Conservation (phyloP, 257 asterid species). For the Solanum bulbocastanum region DNA sequence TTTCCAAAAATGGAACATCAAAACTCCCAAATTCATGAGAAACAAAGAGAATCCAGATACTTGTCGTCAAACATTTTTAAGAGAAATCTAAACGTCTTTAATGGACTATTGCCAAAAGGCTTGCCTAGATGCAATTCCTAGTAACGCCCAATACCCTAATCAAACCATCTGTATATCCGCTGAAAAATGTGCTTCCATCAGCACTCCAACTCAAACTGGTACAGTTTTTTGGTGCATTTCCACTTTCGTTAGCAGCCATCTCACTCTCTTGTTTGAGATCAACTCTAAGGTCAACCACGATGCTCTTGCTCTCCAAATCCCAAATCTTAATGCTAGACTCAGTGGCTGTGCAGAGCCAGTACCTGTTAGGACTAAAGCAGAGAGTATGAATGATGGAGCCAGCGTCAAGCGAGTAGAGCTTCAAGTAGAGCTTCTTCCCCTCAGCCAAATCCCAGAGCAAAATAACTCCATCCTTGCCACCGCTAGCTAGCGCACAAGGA, state of each 20-base stretch:
- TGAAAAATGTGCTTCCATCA: slow-evolving; percentile 77
- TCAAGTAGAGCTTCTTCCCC: slow-evolving; percentile 61
- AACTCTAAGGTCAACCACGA: slow-evolving; percentile 58
- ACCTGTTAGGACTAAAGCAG: slow-evolving; percentile 76
- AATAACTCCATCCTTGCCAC: slow-evolving; percentile 68
- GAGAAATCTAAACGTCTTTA: slow-evolving; percentile 3
- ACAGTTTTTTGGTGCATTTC: slow-evolving; percentile 41
- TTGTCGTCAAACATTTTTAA: slow-evolving; percentile 12
- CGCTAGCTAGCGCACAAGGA: slow-evolving; percentile 73
- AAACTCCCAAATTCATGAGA: slow-evolving; percentile 16
- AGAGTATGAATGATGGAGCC: slow-evolving; percentile 55
- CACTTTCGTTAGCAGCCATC: slow-evolving; percentile 26
- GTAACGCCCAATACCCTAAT: slow-evolving; percentile 52
- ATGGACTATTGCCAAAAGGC: neutral
- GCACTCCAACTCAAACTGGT: slow-evolving; percentile 73
- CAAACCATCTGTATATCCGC: slow-evolving; percentile 76
- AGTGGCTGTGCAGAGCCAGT: slow-evolving; percentile 78
- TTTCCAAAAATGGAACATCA: slow-evolving; percentile 25
- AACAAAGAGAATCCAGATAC: slow-evolving; percentile 9
- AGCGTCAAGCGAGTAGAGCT: slow-evolving; percentile 54
- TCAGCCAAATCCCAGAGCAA: slow-evolving; percentile 75
- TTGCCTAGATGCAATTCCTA: slow-evolving; percentile 5
- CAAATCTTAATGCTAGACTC: slow-evolving; percentile 67
- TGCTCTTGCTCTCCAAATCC: slow-evolving; percentile 72
- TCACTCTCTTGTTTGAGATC: slow-evolving; percentile 66